Evolutionary conservation across 2,329 filamentous ascomycete genomes (phyloP), one percentile per base, ranked within the genome.

Genomic region (Aureobasidium sp.): DNA sequence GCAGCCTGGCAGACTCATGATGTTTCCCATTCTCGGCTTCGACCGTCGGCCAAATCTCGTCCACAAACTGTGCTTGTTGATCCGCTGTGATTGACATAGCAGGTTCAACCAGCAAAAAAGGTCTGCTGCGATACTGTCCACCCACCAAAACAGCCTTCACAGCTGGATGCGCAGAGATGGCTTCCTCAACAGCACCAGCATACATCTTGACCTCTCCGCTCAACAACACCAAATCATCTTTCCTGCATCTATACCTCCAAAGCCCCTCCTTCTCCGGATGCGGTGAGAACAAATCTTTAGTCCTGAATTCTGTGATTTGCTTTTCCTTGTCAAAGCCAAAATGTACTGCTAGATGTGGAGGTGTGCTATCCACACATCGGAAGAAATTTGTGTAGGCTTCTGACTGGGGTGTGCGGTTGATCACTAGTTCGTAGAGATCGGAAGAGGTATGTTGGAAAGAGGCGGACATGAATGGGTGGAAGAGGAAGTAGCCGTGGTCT

Each of bases 151-250:
- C 61, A 14, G 34, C 37, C 6, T 11, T 30, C 0, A 62, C 21
- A 8, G 45, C 54, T 2, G 44, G 45, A 30, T 62, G 61, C 21
- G 42, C 53, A 3, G 41, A 30, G 2, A 62, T 42, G 0, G 53
- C 47, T 7, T 62, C 61, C 10, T 62, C 61, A 14, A 62, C 32
- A 4, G 41, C 53, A 8, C 53, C 45, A 41, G 53, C 61, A 37
- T 62, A 62, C 53, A 62, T 58, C 16, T 62, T 62, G 27, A 62
- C 41, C 32, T 62, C 61, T 2, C 61, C 61, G 16, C 34, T 62
- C 10, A 62, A 25, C 0, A 62, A 16, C 6, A 62, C 47, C 36
- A 62, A n/a, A 32, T 62, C 61, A 21, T 62, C 60, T 10, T 44
- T 62, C 10, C 60, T 14, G 16, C 60, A 55, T 11, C 50, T 57